Percentiles rank a stretch among this genome's conserved stretches.
Evolutionary conservation across 768 basidiomycete genomes (phyloP).

Genomic region (Clitopilus passeckerianus): DNA sequence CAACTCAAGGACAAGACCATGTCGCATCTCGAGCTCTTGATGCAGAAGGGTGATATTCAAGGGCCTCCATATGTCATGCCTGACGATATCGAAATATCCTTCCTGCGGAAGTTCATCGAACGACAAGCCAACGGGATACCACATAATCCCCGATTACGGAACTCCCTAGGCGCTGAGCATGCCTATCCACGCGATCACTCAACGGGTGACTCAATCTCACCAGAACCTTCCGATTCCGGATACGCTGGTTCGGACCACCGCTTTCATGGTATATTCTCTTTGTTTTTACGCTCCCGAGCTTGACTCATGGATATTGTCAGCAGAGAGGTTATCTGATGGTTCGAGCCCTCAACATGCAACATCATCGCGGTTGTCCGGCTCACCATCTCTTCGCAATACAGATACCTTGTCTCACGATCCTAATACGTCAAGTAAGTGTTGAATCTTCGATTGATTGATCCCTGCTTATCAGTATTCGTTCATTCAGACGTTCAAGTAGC

Average conservation of each 20-base stretch:
- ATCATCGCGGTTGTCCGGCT: slow-evolving; percentile 41
- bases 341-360: slow-evolving; percentile 25
- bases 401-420: slow-evolving; percentile 57
- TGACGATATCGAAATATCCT: slow-evolving; percentile 71
- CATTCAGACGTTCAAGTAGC: slow-evolving; percentile 61
- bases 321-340: slow-evolving; percentile 32
- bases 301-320: slow-evolving; percentile 6
- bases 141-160: slow-evolving; percentile 77
- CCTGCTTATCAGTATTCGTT: slow-evolving; percentile 18
- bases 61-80: slow-evolving; percentile 81
- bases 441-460: slow-evolving; percentile 2
- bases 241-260: slow-evolving; percentile 32
- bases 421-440: slow-evolving; percentile 49
- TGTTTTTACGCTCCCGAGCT: neutral
- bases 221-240: slow-evolving; percentile 42
- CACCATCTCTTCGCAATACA: slow-evolving; percentile 44
- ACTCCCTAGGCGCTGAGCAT: slow-evolving; percentile 28
- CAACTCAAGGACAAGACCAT: slow-evolving; percentile 87
- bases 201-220: slow-evolving; percentile 36
- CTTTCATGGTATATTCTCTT: slow-evolving; percentile 21
- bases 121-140: slow-evolving; percentile 70
- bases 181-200: slow-evolving; percentile 40
- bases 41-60: slow-evolving; percentile 85
- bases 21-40: slow-evolving; percentile 81
- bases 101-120: slow-evolving; percentile 80